Evolutionary conservation across 495 filamentous ascomycete species (phyloP), one percentile per base, ranked within the genome.

Genomic region (Annulohypoxylon nitens): DNA sequence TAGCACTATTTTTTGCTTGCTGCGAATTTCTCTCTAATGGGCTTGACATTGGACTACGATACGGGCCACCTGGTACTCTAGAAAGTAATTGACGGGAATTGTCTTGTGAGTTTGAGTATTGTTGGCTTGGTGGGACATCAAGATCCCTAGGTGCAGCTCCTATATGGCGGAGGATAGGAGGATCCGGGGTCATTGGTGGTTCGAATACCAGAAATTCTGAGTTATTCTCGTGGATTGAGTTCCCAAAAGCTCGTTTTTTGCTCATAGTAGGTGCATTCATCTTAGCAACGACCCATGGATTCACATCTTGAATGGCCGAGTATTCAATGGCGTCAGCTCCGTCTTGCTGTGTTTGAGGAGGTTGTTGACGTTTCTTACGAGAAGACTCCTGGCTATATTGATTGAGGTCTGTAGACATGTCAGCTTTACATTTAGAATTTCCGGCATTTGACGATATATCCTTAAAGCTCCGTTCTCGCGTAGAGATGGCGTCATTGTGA

Each of bases 201-300:
- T 68, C 60, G 37, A 64, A 54, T 33, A n/a, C 18, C 59, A 64
- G 16, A 4, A 30, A 2, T 34, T 12, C 8, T 9, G 45, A 33
- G 39, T 3, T 34, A 54, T 43, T 12, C 53, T 48, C 57, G 69
- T 74, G 3, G 2, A 12, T 9, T 12, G 33, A 36, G 12, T 70
- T 48, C 16, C 26, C 55, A 18, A 26, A 9, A n/a, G 18, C 16
- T 23, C 11, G 20, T 11, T 43, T 30, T 25, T 4, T 30, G 23
- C 26, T 33, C 25, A 54, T 66, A 11, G 78, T 55, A 9, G 82
- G 76, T 4, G 87, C 78, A 55, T 85, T 90, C 76, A 89, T 81
- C 71, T 88, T 90, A 7, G 90, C 87, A 54, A 89, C 82, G 0
- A 84, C 78, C 88, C 88, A 90, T 4, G 90, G 90, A 68, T 91